Evolutionary conservation across 306 rosid genomes (phyloP).

Genomic region (Echinosophora koreensis): DNA sequence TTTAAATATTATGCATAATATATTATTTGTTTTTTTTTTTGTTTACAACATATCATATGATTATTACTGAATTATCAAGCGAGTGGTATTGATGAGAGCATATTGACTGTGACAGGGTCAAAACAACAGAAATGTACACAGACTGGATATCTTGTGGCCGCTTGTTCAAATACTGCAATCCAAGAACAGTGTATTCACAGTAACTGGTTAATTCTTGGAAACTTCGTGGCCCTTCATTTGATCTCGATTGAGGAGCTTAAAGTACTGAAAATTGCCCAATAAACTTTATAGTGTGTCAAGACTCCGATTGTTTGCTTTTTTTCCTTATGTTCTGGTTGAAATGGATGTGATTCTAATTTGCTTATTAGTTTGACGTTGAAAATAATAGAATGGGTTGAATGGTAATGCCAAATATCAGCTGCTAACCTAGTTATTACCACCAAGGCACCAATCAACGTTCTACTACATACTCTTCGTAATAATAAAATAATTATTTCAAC

Average conservation of each 20-base stretch:
- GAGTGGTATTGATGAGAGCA: slow-evolving; percentile 28
- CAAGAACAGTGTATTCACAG: slow-evolving; percentile 52
- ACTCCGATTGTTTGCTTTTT: neutral
- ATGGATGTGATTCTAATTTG: slow-evolving; percentile 8
- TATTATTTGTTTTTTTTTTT: too few species aligned
- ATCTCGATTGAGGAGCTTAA: too few species aligned
- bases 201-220: slow-evolving; percentile 46
- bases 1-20: too few species aligned
- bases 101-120: slow-evolving; percentile 68
- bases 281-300: slow-evolving; percentile 1
- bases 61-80: neutral
- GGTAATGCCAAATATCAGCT: too few species aligned
- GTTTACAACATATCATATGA: neutral
- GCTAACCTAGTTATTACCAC: too few species aligned
- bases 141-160: slow-evolving; percentile 93
- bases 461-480: too few species aligned
- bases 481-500: too few species aligned
- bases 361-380: slow-evolving; percentile 24
- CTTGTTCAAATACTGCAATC: slow-evolving; percentile 95
- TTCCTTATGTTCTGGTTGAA: neutral
- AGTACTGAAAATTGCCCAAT: neutral
- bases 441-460: too few species aligned
- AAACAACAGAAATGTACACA: slow-evolving; percentile 79
- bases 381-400: neutral
- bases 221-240: neutral